Evolutionary conservation across 768 basidiomycete species (phyloP).

Genomic region (Pleurotus cornucopiae): DNA sequence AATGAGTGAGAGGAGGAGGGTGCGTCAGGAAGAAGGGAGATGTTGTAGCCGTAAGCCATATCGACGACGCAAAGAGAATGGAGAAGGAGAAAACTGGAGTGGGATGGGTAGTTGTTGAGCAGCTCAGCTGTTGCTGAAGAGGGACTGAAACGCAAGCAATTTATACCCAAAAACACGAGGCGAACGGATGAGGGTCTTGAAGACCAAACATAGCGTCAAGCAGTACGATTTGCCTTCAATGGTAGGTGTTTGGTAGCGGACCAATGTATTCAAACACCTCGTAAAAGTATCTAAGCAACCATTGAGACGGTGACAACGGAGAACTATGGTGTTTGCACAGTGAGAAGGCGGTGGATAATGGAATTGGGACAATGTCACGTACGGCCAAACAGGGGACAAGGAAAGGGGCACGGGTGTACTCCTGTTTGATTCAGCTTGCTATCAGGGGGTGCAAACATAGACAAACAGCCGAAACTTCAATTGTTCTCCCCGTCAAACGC

Average conservation of each 20-base stretch:
- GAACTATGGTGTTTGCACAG: background rate
- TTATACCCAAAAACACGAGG: constrained; percentile 7
- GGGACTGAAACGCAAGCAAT: background rate
- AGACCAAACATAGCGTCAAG: background rate
- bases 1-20: constrained; percentile 25
- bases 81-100: background rate
- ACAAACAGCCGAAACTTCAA: constrained; percentile 10
- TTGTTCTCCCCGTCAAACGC: constrained; percentile 68
- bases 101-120: constrained; percentile 2
- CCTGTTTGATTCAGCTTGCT: constrained; percentile 1
- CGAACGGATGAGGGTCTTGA: background rate
- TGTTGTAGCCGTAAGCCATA: constrained; percentile 24
- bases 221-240: background rate
- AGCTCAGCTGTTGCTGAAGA: constrained; percentile 8
- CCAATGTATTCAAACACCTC: background rate
- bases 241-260: constrained; percentile 1
- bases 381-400: background rate
- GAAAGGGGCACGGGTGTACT: background rate
- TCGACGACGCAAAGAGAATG: constrained; percentile 16
- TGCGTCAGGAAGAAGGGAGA: constrained; percentile 22
- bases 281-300: constrained; percentile 5
- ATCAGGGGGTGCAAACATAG: constrained; percentile 1
- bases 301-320: constrained; percentile 3
- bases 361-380: background rate
- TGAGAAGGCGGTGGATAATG: background rate